phyloP scores from a whole-genome alignment of 768 basidiomycete genomes.

The Lactarius akahatsu region DNA sequence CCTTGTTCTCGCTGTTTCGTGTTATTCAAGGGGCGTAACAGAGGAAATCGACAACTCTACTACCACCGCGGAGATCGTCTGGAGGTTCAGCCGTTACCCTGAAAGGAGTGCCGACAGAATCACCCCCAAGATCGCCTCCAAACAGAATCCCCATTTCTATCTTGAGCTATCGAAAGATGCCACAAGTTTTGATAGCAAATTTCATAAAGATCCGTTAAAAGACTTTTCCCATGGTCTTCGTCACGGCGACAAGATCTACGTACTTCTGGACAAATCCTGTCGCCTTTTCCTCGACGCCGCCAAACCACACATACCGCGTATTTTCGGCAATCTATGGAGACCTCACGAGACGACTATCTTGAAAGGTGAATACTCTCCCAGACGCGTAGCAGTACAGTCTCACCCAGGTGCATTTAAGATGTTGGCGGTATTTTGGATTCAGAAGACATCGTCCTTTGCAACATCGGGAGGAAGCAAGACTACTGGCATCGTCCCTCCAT shows the following conservation, averaged over 20 bases:
- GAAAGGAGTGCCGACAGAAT: background rate
- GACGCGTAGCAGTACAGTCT: background rate
- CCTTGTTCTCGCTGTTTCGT: background rate
- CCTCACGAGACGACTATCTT: constrained; percentile 7
- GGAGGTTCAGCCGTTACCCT: constrained; percentile 4
- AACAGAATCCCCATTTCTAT: constrained; percentile 4
- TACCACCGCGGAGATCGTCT: background rate
- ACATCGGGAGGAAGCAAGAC: background rate
- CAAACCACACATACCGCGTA: background rate
- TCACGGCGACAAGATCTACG: background rate
- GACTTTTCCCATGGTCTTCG: background rate
- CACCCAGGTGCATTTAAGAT: background rate
- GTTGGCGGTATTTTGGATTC: background rate
- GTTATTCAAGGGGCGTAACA: background rate
- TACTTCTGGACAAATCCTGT: background rate
- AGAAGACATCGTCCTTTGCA: background rate
- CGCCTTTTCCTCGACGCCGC: background rate
- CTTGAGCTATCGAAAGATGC: background rate
- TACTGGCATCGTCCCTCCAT: background rate
- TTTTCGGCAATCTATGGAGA: constrained; percentile 18
- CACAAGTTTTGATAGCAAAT: background rate
- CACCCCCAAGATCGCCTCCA: background rate
- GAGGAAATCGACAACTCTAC: constrained; percentile 1
- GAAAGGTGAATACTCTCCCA: constrained; percentile 3
- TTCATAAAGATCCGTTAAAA: background rate